Base-by-base conservation (phyloP, 768 basidiomycete species). In the Lanmaoa rubissima region DNA sequence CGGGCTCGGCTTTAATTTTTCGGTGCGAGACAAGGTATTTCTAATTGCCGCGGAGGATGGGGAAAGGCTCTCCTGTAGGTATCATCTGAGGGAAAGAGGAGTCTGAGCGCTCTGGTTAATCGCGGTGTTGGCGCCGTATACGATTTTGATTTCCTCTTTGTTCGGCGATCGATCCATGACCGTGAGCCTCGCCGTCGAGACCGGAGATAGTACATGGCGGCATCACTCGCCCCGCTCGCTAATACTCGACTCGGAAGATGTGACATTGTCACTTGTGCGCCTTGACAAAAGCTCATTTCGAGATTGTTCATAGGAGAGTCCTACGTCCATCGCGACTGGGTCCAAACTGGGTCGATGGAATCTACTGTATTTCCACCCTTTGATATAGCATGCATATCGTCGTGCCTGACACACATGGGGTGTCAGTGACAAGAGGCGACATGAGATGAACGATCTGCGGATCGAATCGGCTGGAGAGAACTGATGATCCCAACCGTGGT, bases 101-200 rank as follows among this genome's bases (percentile, higher is more conserved):
- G 28, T 28, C 28, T 28, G 5, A 6, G 28, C 28, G 28, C 28
- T 28, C 28, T 28, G 4, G 28, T 28, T 28, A 28, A 28, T 6
- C 73, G 77, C 8, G 82, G 79, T 46, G 75, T 82, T 31, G 80
- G 80, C 0, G 77, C 77, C 1, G 68, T 80, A 36, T 81, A 79
- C 57, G 76, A 77, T 36, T 81, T 76, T 43, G 82, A 82, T 60
- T 82, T 83, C 69, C 81, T 78, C 70, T 66, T 83, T 67, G 79
- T 74, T 69, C 26, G 26, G 68, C 63, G 49, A 39, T 59, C 40
- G 17, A 38, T 16, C 21, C 52, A 45, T 9, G 48, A 32, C 35
- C 31, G 13, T 36, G 36, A 26, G 50, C 16, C 1, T 50, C 36
- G 21, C 31, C 44, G 21, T 51, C 55, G 55, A 64, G 21, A 52